Conservation (phyloP, 2,329 filamentous ascomycete genomes). For the Blastomyces gilchristii region DNA sequence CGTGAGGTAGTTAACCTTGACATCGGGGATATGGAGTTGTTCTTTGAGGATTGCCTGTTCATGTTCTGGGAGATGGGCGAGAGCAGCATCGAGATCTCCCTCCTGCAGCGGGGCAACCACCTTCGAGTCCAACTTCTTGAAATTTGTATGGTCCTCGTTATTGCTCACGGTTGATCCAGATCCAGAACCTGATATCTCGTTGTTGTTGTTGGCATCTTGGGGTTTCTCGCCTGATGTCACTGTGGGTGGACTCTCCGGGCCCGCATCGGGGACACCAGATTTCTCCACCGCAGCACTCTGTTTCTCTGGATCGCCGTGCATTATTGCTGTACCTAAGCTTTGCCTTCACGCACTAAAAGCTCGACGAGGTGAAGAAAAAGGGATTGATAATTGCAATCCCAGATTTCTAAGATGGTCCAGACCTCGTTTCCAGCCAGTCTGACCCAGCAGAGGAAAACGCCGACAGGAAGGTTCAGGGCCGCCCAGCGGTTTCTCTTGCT, state of each 20-base stretch:
- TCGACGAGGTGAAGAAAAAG: neutral
- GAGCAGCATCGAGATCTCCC: conserved; percentile 42
- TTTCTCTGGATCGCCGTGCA: conserved; percentile 4
- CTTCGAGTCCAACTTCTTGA: conserved; percentile 32
- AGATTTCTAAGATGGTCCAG: neutral
- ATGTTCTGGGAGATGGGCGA: conserved; percentile 52
- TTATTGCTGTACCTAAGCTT: neutral
- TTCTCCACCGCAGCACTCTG: neutral
- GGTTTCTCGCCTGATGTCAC: conserved; percentile 5
- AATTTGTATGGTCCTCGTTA: conserved; percentile 8
- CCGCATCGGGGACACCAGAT: neutral
- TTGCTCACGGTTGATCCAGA: conserved; percentile 7
- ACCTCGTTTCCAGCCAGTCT: neutral
- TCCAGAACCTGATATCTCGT: conserved; percentile 2
- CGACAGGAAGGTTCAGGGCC: neutral
- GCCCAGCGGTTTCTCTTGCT: neutral
- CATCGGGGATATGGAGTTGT: conserved; percentile 56
- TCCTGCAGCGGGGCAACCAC: conserved; percentile 28
- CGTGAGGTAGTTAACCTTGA: conserved; percentile 53
- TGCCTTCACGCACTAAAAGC: neutral
- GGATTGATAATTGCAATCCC: neutral
- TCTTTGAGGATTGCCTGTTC: conserved; percentile 58
- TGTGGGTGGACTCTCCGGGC: neutral
- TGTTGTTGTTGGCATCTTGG: neutral
- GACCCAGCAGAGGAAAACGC: neutral